Percentiles rank a stretch among this genome's conserved stretches.
Conservation (phyloP, 768 basidiomycete genomes). For the Mycena rosella region DNA sequence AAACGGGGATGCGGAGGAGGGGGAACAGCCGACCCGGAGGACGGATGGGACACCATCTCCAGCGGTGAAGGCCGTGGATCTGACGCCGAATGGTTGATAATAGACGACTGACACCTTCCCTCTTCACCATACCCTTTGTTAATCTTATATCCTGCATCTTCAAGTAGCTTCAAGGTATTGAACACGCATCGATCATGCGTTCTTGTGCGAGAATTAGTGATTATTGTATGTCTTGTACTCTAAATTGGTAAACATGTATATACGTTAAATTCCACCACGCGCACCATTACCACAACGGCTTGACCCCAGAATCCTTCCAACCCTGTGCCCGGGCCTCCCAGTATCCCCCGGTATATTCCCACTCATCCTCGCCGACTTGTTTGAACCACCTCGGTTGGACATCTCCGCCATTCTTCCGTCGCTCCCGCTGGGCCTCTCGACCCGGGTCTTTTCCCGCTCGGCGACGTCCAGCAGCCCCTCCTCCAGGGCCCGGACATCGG, state of each 20-base stretch:
- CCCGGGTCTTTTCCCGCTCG: slow-evolving; percentile 75
- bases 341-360: slow-evolving; percentile 84
- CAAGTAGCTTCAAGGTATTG: slow-evolving; percentile 18
- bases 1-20: slow-evolving; percentile 74
- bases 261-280: background rate
- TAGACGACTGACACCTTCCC: slow-evolving; percentile 55
- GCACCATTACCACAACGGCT: slow-evolving; percentile 72
- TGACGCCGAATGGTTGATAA: slow-evolving; percentile 94
- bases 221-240: background rate
- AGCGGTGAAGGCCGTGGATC: slow-evolving; percentile 76
- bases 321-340: slow-evolving; percentile 80
- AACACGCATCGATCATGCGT: background rate
- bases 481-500: slow-evolving; percentile 88
- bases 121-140: slow-evolving; percentile 50
- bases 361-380: slow-evolving; percentile 76
- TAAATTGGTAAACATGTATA: background rate
- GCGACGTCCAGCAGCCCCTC: slow-evolving; percentile 79
- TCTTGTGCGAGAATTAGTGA: background rate
- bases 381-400: slow-evolving; percentile 81
- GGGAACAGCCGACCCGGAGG: slow-evolving; percentile 60
- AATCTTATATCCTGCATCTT: slow-evolving; percentile 43
- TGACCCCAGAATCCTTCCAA: slow-evolving; percentile 67
- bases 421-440: slow-evolving; percentile 85
- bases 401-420: slow-evolving; percentile 73
- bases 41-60: slow-evolving; percentile 84